Base-by-base conservation (phyloP, 768 basidiomycete genomes). In the Crassisporium funariophilum region DNA sequence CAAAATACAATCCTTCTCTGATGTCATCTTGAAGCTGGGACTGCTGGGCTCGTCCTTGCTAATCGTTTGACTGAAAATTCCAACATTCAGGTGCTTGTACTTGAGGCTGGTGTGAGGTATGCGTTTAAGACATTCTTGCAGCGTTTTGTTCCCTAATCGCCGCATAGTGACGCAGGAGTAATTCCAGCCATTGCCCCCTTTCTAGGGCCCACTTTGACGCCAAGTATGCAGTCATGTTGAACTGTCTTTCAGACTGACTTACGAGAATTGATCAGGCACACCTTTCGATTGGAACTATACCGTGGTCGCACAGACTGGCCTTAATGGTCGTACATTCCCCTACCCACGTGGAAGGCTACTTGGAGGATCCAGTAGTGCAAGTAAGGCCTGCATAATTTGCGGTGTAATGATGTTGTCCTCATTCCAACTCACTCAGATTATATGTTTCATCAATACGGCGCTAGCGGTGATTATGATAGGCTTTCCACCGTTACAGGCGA, bases 71-170 rank as follows among this genome's bases (percentile, higher is more conserved):
- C 73, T 5, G 82, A 82, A 55, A 64, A 82, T 47, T 69, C 75
- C 0, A 60, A 53, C 1, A 61, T 76, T 4, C 68, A 67, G 1
- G 80, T 83, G 0, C 65, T 81, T 10, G 58, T 84, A 4, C 59
- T 83, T 6, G 82, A 84, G 56, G 75, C 79, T 0, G 82, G 82
- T 4, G 57, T 64, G 46, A 84, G 82, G 83, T 82, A 24, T 13
- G 33, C 35, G 44, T 5, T 34, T 52, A 16, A 46, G 51, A 1
- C 46, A 46, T 22, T 44, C 41, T 2, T 47, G 51, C 13, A 44
- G 31, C 20, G 41, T 35, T 10, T 35, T 25, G 20, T 34, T 19
- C 3, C 2, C 25, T 40, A n/a, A n/a, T n/a, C n/a, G n/a, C n/a
- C n/a, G n/a, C n/a, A n/a, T 27, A 63, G 62, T 47, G 56, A 63